Conservation (phyloP, 495 filamentous ascomycete species). For the Staphylotrichum longicolle region DNA sequence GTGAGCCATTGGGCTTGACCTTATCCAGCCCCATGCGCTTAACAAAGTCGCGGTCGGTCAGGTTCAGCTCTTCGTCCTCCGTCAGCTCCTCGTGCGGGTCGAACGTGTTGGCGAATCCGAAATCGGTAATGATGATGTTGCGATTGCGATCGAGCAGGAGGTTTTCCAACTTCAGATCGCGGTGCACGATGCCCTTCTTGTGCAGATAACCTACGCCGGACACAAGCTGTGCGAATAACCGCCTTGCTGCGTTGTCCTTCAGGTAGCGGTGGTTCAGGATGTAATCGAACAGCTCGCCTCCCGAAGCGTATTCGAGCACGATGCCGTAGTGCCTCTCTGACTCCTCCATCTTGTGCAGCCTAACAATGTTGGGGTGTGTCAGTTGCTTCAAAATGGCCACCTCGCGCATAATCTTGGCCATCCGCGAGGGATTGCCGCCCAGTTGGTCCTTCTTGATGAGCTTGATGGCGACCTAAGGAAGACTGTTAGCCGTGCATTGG, state of each 20-base stretch:
- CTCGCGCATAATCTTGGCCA: conserved; percentile 97
- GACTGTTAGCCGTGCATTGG: neutral
- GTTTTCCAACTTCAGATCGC: conserved; percentile 97
- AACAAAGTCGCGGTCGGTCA: conserved; percentile 81
- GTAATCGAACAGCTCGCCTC: conserved; percentile 96
- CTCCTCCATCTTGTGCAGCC: conserved; percentile 96
- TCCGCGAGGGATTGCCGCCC: conserved; percentile 76
- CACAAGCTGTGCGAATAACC: conserved; percentile 92
- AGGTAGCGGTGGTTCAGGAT: conserved; percentile 95
- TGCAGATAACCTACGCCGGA: conserved; percentile 97
- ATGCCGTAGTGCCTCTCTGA: conserved; percentile 96
- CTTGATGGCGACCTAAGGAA: conserved; percentile 89
- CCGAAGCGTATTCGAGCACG: conserved; percentile 96
- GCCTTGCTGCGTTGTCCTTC: conserved; percentile 85
- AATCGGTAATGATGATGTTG: conserved; percentile 99
- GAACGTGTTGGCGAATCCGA: conserved; percentile 98
- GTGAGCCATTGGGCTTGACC: conserved; percentile 52
- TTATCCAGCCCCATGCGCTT: conserved; percentile 73
- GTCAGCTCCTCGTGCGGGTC: conserved; percentile 81
- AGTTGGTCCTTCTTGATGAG: conserved; percentile 89
- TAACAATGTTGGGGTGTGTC: conserved; percentile 92
- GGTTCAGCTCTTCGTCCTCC: conserved; percentile 84
- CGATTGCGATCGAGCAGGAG: conserved; percentile 90
- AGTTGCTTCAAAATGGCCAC: conserved; percentile 85
- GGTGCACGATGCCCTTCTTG: conserved; percentile 98